phyloP scores from a whole-genome alignment of 2,329 filamentous ascomycete genomes.

The Laburnicola sp. region DNA sequence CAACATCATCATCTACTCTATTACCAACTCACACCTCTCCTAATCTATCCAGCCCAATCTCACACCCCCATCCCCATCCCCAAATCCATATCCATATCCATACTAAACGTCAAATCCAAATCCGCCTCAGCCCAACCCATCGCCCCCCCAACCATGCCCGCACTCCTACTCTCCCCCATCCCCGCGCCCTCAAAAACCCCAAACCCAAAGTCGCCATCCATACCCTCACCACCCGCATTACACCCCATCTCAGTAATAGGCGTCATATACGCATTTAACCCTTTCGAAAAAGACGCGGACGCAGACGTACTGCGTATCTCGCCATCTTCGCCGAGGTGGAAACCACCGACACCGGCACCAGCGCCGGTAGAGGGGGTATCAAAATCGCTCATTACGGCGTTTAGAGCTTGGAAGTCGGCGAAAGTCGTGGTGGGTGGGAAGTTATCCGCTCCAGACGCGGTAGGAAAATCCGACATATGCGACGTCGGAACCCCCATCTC shows the following conservation, averaged over 20 bases:
- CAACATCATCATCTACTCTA: no score
- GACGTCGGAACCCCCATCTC: conserved; percentile 18
- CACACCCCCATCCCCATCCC: no score
- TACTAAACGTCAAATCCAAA: no score
- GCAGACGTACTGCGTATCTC: conserved; percentile 14
- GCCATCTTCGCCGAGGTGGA: conserved; percentile 29
- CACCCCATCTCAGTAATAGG: conserved; percentile 18
- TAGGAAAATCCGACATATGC: conserved; percentile 16
- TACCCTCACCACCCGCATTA: conserved; percentile 8
- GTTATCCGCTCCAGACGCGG: conserved; percentile 21
- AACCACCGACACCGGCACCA: conserved; percentile 19
- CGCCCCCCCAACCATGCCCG: no score
- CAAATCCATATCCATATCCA: no score
- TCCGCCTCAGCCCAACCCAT: no score
- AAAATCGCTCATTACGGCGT: conserved; percentile 27
- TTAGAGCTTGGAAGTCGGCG: conserved; percentile 13
- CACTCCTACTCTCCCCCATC: no score
- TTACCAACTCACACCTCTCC: no score
- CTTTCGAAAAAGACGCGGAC: not conserved
- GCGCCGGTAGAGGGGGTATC: not conserved
- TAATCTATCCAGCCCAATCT: no score
- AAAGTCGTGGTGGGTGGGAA: conserved; percentile 17
- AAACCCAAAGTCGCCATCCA: conserved; percentile 25
- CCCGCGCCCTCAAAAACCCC: no score
- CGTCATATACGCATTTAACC: conserved; percentile 4